Conservation (phyloP, 2,329 filamentous ascomycete species). For the Cadophora malorum region DNA sequence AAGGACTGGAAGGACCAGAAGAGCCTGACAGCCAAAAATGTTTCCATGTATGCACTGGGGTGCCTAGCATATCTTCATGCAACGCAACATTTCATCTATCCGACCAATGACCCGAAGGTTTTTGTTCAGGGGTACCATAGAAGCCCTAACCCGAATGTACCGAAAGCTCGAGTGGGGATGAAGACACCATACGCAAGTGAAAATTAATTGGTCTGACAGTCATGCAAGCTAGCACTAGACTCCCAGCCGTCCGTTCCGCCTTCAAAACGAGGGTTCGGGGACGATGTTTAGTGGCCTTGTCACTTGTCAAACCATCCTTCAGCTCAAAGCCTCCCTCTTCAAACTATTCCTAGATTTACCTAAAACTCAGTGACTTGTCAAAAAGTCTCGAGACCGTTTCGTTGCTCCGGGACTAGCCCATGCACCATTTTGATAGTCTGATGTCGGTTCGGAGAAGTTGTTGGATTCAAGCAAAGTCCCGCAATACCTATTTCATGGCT, state of each 20-base stretch:
- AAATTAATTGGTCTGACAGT: neutral
- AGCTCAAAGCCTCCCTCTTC: neutral
- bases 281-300: neutral
- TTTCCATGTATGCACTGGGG: neutral
- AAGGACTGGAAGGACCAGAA: constrained; percentile 11
- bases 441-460: neutral
- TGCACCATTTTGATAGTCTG: constrained; percentile 11
- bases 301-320: neutral
- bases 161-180: neutral
- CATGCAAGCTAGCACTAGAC: neutral
- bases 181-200: neutral
- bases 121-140: neutral
- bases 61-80: constrained; percentile 3
- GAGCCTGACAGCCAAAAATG: neutral
- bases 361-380: neutral
- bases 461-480: neutral
- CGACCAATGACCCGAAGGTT: constrained; percentile 1
- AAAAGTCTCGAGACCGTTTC: neutral
- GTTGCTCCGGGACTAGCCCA: neutral
- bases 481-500: neutral
- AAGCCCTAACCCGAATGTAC: constrained; percentile 5
- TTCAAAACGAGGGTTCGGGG: neutral
- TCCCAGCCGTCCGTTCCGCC: constrained; percentile 1
- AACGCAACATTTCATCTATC: neutral
- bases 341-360: neutral